phyloP scores from a whole-genome alignment of 345 rosid genomes.

The Citrus sp. region DNA sequence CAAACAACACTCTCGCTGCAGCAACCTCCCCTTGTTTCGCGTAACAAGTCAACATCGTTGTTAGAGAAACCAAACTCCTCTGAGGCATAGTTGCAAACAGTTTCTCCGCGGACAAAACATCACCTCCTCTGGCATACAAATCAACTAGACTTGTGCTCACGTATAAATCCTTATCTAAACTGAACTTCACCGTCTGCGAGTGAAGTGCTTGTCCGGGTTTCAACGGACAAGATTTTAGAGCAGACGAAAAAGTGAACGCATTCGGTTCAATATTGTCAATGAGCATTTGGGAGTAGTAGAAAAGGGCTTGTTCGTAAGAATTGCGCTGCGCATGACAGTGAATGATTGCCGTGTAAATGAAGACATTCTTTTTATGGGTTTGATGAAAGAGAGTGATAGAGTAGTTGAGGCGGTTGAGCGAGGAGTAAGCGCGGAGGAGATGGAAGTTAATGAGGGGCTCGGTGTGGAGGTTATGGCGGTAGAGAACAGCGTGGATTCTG shows the following conservation, averaged over 20 bases:
- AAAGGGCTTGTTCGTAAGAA: conserved; percentile 42
- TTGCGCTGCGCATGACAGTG: conserved; percentile 40
- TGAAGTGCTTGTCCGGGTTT: conserved; percentile 44
- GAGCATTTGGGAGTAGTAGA: conserved; percentile 49
- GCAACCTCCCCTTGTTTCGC: conserved; percentile 49
- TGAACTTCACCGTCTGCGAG: conserved; percentile 52
- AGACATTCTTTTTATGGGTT: conserved; percentile 47
- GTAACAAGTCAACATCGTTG: conserved; percentile 77
- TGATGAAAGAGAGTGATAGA: conserved; percentile 53
- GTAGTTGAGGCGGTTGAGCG: conserved; percentile 41
- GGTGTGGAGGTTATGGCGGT: conserved; percentile 51
- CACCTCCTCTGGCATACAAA: conserved; percentile 57
- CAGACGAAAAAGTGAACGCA: conserved; percentile 71
- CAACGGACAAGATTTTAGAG: conserved; percentile 55
- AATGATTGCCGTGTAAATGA: conserved; percentile 59
- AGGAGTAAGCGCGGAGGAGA: conserved; percentile 84
- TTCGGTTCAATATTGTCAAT: conserved; percentile 42
- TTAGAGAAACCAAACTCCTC: conserved; percentile 56
- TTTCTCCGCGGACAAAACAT: conserved; percentile 48
- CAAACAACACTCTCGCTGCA: conserved; percentile 51
- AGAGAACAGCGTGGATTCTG: conserved; percentile 73
- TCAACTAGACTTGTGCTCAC: conserved; percentile 72
- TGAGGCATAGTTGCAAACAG: conserved; percentile 66
- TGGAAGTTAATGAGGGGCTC: conserved; percentile 62
- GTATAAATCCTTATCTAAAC: conserved; percentile 55